Percentiles rank a stretch among this genome's conserved stretches.
phyloP scores from a whole-genome alignment of 805 yeast genomes.

The Groenewaldozyma tartarivorans region DNA sequence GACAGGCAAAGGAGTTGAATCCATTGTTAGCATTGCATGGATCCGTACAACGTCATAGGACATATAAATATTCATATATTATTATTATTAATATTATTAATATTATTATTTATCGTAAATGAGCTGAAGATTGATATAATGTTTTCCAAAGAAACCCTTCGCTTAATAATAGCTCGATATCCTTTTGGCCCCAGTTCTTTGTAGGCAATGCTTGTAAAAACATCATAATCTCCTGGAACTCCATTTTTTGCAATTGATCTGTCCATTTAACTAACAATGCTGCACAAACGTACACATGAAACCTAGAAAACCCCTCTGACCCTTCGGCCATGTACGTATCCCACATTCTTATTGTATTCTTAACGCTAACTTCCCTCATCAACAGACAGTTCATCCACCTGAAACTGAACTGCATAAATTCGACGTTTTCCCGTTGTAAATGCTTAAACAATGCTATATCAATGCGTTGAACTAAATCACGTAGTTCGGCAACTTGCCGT shows the following conservation, averaged over 20 bases:
- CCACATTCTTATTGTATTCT: conserved; percentile 89
- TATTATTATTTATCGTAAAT: conserved; percentile 40
- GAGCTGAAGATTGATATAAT: conserved; percentile 82
- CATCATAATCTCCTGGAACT: conserved; percentile 88
- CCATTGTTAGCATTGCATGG: conserved; percentile 19
- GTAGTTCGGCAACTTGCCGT: conserved; percentile 76
- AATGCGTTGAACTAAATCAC: conserved; percentile 68
- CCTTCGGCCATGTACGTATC: conserved; percentile 69
- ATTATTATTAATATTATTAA: too few relatives aligned
- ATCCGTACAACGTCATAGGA: conserved; percentile 9
- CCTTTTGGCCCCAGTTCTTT: conserved; percentile 72
- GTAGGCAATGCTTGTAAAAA: conserved; percentile 90
- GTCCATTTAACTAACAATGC: conserved; percentile 90
- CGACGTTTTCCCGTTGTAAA: conserved; percentile 73
- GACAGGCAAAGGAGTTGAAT: conserved; percentile 14
- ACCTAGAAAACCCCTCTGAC: conserved; percentile 69
- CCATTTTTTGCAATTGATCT: conserved; percentile 67
- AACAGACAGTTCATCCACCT: conserved; percentile 98
- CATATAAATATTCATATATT: not conserved
- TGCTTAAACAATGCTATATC: conserved; percentile 68
- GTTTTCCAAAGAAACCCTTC: conserved; percentile 98
- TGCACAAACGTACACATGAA: conserved; percentile 95
- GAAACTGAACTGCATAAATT: conserved; percentile 90
- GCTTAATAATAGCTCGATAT: conserved; percentile 82
- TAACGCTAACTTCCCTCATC: conserved; percentile 83